These are phyloP conservation scores for Phytophthora pluvialis DNA, from an alignment of 352 stramenopile genomes.

Conservation along the genomic window DNA sequence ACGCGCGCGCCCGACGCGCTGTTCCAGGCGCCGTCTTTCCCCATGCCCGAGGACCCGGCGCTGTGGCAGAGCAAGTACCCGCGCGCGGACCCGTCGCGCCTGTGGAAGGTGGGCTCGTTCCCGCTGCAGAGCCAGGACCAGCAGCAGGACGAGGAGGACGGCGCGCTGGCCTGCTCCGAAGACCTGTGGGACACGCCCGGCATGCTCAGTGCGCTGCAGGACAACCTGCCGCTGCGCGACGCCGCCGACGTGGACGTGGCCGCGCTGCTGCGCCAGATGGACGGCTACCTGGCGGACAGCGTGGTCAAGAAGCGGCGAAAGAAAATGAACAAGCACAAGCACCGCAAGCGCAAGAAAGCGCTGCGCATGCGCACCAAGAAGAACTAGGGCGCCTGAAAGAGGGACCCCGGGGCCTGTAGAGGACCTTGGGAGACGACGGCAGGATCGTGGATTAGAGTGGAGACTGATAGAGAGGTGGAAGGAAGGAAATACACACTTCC, in stretches of 20 bases:
- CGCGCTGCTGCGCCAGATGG: constrained; percentile 69
- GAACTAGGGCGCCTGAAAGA: constrained; percentile 55
- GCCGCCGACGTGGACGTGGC: constrained; percentile 42
- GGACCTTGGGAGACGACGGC: no score
- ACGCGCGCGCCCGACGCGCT: constrained; percentile 55
- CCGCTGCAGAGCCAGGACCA: constrained; percentile 46
- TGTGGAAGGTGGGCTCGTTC: constrained; percentile 85
- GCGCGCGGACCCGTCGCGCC: constrained; percentile 59
- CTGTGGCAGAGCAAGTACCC: constrained; percentile 70
- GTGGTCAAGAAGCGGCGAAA: constrained; percentile 92
- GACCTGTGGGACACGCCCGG: constrained; percentile 82
- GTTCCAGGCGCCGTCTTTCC: constrained; percentile 75
- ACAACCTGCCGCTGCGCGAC: constrained; percentile 66
- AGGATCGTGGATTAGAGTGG: constrained; percentile 11
- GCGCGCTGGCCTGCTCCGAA: constrained; percentile 47
- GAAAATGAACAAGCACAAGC: constrained; percentile 95
- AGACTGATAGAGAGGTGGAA: constrained; percentile 23
- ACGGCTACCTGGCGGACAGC: constrained; percentile 83
- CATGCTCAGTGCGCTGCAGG: constrained; percentile 79
- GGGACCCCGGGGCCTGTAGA: no score
- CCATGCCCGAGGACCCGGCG: constrained; percentile 60
- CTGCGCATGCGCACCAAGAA: constrained; percentile 90
- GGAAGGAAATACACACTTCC: constrained; percentile 22
- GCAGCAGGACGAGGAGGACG: constrained; percentile 29
- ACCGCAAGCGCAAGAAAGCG: constrained; percentile 91